These are phyloP conservation scores for Ganoderma sinense DNA, from an alignment of 1,284 basidiomycete genomes.

Conservation along the genomic window DNA sequence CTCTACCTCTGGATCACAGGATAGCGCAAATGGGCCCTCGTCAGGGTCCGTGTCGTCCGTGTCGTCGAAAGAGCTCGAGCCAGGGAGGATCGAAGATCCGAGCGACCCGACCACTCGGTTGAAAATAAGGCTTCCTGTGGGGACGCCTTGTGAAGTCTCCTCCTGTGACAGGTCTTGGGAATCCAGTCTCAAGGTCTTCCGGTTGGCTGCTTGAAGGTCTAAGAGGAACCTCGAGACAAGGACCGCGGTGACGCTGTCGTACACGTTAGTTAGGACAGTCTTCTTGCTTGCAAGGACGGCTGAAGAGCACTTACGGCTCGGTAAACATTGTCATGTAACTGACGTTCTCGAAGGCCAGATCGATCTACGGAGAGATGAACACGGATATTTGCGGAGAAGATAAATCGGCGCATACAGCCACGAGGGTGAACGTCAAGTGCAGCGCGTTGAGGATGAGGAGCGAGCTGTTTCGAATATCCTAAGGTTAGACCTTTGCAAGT, in stretches of 20 bases:
- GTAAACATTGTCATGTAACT: constrained; percentile 8
- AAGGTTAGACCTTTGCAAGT: no score
- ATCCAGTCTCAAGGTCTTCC: not conserved
- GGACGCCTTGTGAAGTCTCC: not conserved
- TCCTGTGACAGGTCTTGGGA: not conserved
- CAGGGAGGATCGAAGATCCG: not conserved
- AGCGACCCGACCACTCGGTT: constrained; percentile 10
- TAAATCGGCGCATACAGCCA: not conserved
- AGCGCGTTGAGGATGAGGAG: constrained; percentile 4
- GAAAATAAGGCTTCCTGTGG: not conserved
- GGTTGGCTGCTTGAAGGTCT: constrained; percentile 10
- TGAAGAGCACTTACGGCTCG: not conserved
- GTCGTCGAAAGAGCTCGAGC: not conserved
- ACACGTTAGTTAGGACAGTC: not conserved
- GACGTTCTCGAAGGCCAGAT: not conserved
- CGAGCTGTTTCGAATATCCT: not conserved
- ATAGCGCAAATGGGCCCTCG: not conserved
- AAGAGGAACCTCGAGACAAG: constrained; percentile 15
- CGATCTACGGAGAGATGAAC: not conserved
- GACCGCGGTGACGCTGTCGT: constrained; percentile 1
- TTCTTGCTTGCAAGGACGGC: no score
- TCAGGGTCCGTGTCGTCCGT: not conserved
- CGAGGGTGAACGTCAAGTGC: constrained; percentile 7
- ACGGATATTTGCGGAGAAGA: no score
- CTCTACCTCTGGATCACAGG: not conserved